These are phyloP conservation scores for Suhomyces vadensis DNA, from an alignment of 805 yeast genomes.

Conservation along the genomic window DNA sequence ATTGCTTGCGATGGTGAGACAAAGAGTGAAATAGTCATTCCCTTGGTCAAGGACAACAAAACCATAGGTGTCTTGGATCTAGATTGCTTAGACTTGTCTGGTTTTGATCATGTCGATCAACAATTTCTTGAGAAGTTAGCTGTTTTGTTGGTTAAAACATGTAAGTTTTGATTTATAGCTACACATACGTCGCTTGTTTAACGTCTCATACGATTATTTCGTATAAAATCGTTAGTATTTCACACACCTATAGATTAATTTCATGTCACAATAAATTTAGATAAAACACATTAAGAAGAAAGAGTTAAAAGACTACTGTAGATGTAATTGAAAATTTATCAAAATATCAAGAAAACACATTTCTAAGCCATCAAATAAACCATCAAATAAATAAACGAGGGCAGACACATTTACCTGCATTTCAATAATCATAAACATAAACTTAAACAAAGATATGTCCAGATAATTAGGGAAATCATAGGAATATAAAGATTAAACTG, in stretches of 20 bases:
- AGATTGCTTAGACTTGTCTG: slow-evolving; percentile 66
- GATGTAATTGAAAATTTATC: neutral
- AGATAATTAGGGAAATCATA: too few relatives aligned
- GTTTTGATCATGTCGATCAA: slow-evolving; percentile 68
- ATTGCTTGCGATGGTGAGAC: slow-evolving; percentile 98
- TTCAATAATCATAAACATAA: too few relatives aligned
- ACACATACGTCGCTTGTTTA: neutral
- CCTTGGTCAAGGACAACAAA: slow-evolving; percentile 42
- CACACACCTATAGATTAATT: neutral
- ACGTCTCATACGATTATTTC: neutral
- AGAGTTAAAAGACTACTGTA: slow-evolving; percentile 2
- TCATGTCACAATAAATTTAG: slow-evolving; percentile 8
- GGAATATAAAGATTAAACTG: too few relatives aligned
- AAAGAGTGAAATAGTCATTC: slow-evolving; percentile 89
- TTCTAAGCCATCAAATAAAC: neutral
- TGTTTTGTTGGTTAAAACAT: slow-evolving; percentile 47
- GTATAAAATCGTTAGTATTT: neutral
- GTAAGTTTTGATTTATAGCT: slow-evolving; percentile 44
- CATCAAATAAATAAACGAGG: neutral
- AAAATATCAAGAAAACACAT: neutral
- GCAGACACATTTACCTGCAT: too few relatives aligned
- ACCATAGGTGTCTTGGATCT: slow-evolving; percentile 81
- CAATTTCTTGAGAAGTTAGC: slow-evolving; percentile 62
- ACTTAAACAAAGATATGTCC: too few relatives aligned
- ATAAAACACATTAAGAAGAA: slow-evolving; percentile 4